A percentile compares a stretch with the other conserved stretches of the same genome.
These are phyloP conservation scores for Acorus gramineus DNA, from an alignment of 106 monocot genomes.

Conservation along the genomic window DNA sequence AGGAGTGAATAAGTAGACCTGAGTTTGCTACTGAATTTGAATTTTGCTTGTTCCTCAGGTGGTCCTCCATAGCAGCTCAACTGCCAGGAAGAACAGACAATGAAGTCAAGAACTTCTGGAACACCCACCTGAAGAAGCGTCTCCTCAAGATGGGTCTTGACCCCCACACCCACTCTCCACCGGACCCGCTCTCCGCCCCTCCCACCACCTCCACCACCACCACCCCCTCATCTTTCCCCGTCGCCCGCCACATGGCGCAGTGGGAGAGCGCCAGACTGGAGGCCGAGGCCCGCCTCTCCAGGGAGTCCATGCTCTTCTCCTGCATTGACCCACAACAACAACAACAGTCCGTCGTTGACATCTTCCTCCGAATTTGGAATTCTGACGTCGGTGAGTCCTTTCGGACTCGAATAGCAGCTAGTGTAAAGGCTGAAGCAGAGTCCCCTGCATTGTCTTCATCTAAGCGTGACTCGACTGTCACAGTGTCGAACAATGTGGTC, in stretches of 20 bases:
- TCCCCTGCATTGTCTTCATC: conserved; percentile 11
- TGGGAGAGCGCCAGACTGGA: conserved; percentile 79
- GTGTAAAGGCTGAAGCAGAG: neutral
- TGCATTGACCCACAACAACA: neutral
- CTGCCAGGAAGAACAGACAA: conserved; percentile 68
- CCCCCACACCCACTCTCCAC: conserved; percentile 30
- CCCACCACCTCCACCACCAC: conserved; percentile 1
- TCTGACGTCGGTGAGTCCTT: conserved; percentile 73
- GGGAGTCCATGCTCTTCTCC: conserved; percentile 52
- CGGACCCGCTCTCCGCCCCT: conserved; percentile 19
- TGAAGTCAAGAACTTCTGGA: conserved; percentile 90
- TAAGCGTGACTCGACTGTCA: conserved; percentile 4
- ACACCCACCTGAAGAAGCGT: conserved; percentile 78
- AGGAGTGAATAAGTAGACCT: too few species aligned
- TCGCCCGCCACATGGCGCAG: conserved; percentile 74
- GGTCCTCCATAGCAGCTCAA: conserved; percentile 75
- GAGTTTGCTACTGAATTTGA: too few species aligned
- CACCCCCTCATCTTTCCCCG: conserved; percentile 7
- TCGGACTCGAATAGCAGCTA: conserved; percentile 7
- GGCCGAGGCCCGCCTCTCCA: conserved; percentile 71
- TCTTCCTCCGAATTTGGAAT: conserved; percentile 86
- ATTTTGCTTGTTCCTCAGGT: conserved; percentile 15
- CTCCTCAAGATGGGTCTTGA: conserved; percentile 53
- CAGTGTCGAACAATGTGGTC: neutral
- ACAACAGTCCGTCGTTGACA: conserved; percentile 25